Evolutionary conservation across 1,284 basidiomycete species (phyloP).

Genomic region (Tausonia pullulans): DNA sequence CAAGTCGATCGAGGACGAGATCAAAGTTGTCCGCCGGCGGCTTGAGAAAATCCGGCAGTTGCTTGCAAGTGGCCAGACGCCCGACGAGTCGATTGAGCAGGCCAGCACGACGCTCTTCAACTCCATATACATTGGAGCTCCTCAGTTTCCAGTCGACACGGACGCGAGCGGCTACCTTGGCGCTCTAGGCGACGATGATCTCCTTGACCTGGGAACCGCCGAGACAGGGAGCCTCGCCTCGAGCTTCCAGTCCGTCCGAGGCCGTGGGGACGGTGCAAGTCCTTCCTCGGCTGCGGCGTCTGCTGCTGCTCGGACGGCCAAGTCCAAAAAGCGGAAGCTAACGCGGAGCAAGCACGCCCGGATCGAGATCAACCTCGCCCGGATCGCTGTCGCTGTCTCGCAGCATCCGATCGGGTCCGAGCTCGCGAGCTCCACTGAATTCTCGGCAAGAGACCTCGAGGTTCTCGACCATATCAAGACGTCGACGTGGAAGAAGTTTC

Average conservation of each 20-base stretch:
- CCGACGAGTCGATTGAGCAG: constrained; percentile 69
- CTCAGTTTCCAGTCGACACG: constrained; percentile 56
- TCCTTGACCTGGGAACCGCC: constrained; percentile 50
- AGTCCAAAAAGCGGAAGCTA: constrained; percentile 40
- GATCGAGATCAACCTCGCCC: constrained; percentile 69
- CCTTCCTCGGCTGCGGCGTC: not conserved
- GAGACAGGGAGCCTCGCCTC: constrained; percentile 65
- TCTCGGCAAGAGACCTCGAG: constrained; percentile 60
- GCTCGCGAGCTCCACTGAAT: constrained; percentile 50
- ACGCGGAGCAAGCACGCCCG: constrained; percentile 65
- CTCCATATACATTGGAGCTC: constrained; percentile 79
- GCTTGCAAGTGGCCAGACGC: constrained; percentile 79
- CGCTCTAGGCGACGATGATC: constrained; percentile 73
- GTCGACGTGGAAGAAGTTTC: constrained; percentile 94
- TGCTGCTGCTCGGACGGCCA: too few species aligned
- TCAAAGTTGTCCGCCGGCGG: constrained; percentile 72
- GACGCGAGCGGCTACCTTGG: constrained; percentile 68
- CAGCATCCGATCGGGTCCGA: constrained; percentile 10
- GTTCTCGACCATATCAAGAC: constrained; percentile 97
- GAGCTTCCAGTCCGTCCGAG: constrained; percentile 43
- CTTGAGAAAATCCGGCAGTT: constrained; percentile 87
- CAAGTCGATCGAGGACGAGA: constrained; percentile 73
- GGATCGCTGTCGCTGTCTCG: constrained; percentile 33
- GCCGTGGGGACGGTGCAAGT: constrained; percentile 7
- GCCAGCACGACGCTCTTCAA: constrained; percentile 76